Base-by-base conservation (phyloP, 2,329 filamentous ascomycete species). In the Pyrenophora teres region DNA sequence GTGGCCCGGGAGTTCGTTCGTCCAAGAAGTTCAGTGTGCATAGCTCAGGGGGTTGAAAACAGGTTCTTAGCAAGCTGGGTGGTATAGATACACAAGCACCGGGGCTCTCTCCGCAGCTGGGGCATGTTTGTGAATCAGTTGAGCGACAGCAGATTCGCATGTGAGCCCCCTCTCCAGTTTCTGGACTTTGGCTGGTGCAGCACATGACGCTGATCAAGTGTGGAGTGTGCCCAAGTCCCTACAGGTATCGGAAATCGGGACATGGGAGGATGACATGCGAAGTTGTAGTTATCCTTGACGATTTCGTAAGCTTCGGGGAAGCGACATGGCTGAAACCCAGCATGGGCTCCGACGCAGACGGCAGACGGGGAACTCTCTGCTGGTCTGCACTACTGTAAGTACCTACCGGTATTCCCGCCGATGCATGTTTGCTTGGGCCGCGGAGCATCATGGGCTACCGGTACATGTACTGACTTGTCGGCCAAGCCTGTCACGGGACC, bases 401-500 rank as follows among this genome's bases (percentile, higher is more conserved):
- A 15, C 15, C 15, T 33, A 33, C 36, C 7, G 15, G 15, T 15
- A 33, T 46, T 48, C 38, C 38, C 18, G 32, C 38, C 33, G 38
- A 52, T 39, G 39, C 49, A 43, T 39, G 46, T 9, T 12, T 32
- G 33, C 23, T 42, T 30, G 21, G 46, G 16, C 46, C 46, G 39
- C 15, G 38, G 15, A 23, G 47, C 40, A 30, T 45, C 45, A 44
- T 44, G 15, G 15, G 15, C 15, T 15, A 15, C 15, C 15, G 15
- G 15, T 15, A 15, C 15, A 15, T 15, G 15, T 15, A 15, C 15
- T 15, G 15, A 45, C 46, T 50, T 46, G 50, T 23, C 19, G 19
- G 40, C 46, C 31, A 40, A 50, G 46, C 27, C 32, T 49, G 40
- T 52, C 50, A 44, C 39, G 33, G 33, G 45, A 44, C 45, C 47